Evolutionary conservation across 2,329 filamentous ascomycete genomes (phyloP).

Genomic region (Sporothrix brasiliensis): DNA sequence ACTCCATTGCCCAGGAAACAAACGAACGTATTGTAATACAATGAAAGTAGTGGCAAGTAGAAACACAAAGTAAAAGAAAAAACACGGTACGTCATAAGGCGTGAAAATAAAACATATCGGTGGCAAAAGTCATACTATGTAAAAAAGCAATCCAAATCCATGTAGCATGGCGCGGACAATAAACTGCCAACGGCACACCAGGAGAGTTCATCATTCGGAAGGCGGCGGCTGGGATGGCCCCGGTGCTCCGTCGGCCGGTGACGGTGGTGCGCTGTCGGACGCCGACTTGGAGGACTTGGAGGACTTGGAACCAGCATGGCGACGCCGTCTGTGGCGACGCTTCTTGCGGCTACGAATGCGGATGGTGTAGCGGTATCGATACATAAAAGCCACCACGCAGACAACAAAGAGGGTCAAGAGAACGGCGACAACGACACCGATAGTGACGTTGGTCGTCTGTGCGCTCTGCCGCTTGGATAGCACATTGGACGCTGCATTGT

Average conservation of each 20-base stretch:
- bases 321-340: constrained; percentile 17
- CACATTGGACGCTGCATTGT: background rate
- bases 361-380: constrained; percentile 31
- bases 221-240: constrained; percentile 16
- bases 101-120: background rate
- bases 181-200: too few relatives aligned
- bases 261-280: constrained; percentile 28
- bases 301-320: constrained; percentile 17
- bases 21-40: background rate
- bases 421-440: constrained; percentile 33
- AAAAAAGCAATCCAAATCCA: background rate
- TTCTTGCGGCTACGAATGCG: constrained; percentile 20
- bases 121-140: background rate
- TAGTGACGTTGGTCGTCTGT: constrained; percentile 33
- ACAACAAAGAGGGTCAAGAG: constrained; percentile 28
- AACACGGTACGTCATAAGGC: background rate
- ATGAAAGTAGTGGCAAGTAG: background rate
- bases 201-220: background rate
- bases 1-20: constrained; percentile 1
- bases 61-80: background rate
- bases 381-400: constrained; percentile 20
- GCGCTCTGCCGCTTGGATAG: background rate
- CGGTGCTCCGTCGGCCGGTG: constrained; percentile 20
- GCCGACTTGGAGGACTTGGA: constrained; percentile 26
- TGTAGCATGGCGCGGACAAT: too few relatives aligned